Evolutionary conservation across 176 grass and related monocot genomes (phyloP), one percentile per base, ranked within the genome.

Genomic region (Metroxylon sagu): DNA sequence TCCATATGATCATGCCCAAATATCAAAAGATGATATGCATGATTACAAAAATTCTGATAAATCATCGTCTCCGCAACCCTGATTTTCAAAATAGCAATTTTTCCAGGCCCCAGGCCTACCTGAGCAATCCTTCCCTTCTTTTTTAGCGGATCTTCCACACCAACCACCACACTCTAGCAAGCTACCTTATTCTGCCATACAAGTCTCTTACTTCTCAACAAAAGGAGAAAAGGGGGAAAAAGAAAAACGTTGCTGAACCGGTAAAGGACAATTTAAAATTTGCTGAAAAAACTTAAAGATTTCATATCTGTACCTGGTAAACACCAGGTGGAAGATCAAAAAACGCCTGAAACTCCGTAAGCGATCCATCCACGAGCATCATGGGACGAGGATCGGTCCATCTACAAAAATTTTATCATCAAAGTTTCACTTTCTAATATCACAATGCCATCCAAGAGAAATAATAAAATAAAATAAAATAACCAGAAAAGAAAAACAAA

Each of bases 251-350:
- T 23, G 7, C 53, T 10, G n/a, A 23, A 19, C 10, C 10, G 18
- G 18, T 0, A 26, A 25, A 2, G 8, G 18, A 56, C 60, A 21
- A 52, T 21, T 14, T 39, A 19, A 62, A 50, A 31, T 0, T 43
- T 43, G 35, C 35, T 14, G 1, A 26, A 53, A 8, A 0, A 62
- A 62, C 6, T 6, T n/a, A 25, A 15, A 72, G 18, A 54, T 62
- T 64, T 59, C 26, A 50, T 25, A 18, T 30, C 4, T 60, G 6
- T 63, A 88, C 85, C 85, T 79, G 76, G 50, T 83, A 83, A 48
- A 83, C 67, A 59, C 85, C 85, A 4, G 79, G 85, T 2, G 49
- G 59, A 3, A 88, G 85, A 83, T 88, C 76, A 28, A 88, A 76
- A 21, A 76, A 27, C 54, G 79, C 63, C 67, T 83, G 79, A 67